Base-by-base conservation (phyloP, 1,284 basidiomycete species). In the Microbotryum intermedium region DNA sequence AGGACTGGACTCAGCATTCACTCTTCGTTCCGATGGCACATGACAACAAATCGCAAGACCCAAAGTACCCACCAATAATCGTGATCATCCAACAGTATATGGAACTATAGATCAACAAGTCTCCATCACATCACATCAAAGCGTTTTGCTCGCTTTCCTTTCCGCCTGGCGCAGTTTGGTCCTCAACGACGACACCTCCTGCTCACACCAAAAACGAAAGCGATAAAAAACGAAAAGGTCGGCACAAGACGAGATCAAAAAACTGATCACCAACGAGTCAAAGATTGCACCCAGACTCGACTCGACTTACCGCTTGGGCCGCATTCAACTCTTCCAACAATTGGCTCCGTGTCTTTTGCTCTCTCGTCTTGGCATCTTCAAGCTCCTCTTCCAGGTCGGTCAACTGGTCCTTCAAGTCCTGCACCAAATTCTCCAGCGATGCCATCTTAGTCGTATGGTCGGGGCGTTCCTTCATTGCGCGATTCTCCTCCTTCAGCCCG, bases 361-460 rank as follows among this genome's bases (percentile, higher is more conserved):
- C 69, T 26, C 66, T 55, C 53, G 49, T 59, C 52, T 62, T 58
- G 39, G 60, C 47, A 21, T 70, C 69, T 20, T 61, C 64, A 5
- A 70, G 55, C 59, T 70, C 69, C 21, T 69, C 66, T 54, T 69
- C 57, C 25, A 67, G 54, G 16, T 67, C 64, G 13, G 49, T 42
- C 6, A 68, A 58, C 57, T 66, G 57, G 28, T 69, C 69, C n/a
- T 50, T 58, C 23, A 66, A 29, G 23, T 70, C 69, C n/a, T 59
- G 53, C 39, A 64, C 16, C 44, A 64, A 54, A n/a, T 16, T 39
- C 6, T 62, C 60, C 26, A 48, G 23, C 39, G 16, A 34, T 9
- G 43, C 47, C 20, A 51, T 23, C 45, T 51, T 49, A 6, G 30
- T 18, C 16, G 53, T n/a, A 10, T 53, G 47, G 20, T 30, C 28